A percentile compares a stretch with the other conserved stretches of the same genome.
Evolutionary conservation across 108 stramenopile species (phyloP).

Genomic region (Stephanodiscus minutulus): DNA sequence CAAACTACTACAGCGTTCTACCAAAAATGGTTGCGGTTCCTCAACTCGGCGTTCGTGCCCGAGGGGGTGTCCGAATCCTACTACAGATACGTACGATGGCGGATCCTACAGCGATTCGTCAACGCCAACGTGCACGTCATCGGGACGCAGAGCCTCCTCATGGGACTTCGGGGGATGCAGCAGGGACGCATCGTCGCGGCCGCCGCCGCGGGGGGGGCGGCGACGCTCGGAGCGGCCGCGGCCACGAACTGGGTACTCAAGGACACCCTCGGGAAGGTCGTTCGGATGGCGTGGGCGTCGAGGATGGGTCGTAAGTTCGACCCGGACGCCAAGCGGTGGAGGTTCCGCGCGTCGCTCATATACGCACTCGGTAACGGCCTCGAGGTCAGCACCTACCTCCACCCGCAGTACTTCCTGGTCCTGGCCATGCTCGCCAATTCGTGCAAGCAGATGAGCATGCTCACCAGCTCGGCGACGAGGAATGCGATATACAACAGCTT

Average conservation of each 20-base stretch:
- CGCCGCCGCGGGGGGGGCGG: slow-evolving; percentile 10
- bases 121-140: slow-evolving; percentile 92
- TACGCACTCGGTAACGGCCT: slow-evolving; percentile 88
- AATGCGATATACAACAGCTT: slow-evolving; percentile 92
- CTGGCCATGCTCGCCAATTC: slow-evolving; percentile 89
- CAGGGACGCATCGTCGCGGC: slow-evolving; percentile 5
- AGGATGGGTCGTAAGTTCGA: slow-evolving; percentile 94
- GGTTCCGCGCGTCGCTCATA: slow-evolving; percentile 78
- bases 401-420: slow-evolving; percentile 80
- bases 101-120: slow-evolving; percentile 86
- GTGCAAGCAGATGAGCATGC: slow-evolving; percentile 91
- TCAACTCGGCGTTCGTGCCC: slow-evolving; percentile 73
- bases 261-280: slow-evolving; percentile 91
- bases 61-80: slow-evolving; percentile 86
- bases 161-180: slow-evolving; percentile 85
- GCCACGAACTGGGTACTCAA: slow-evolving; percentile 95
- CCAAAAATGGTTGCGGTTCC: slow-evolving; percentile 17
- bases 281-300: slow-evolving; percentile 92
- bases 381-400: slow-evolving; percentile 88
- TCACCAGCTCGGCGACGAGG: slow-evolving; percentile 88
- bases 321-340: slow-evolving; percentile 93
- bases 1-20: neutral
- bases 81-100: slow-evolving; percentile 83
- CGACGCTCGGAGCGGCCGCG: slow-evolving; percentile 70
- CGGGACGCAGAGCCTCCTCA: slow-evolving; percentile 89